phyloP scores from a whole-genome alignment of 208 protist species.

The Trichomonas vaginalis region DNA sequence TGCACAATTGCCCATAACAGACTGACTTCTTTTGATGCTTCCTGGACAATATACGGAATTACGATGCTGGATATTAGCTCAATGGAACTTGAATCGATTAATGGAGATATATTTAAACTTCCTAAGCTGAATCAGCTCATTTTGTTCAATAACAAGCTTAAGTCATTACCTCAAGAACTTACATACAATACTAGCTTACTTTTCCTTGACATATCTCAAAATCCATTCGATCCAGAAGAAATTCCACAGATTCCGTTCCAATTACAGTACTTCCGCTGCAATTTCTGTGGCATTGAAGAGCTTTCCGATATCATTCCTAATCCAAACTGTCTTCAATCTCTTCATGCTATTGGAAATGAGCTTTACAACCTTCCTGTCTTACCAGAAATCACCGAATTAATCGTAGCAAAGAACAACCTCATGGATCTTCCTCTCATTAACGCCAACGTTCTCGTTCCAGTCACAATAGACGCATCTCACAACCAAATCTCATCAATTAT shows the following conservation, averaged over 20 bases:
- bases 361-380: neutral
- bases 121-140: neutral
- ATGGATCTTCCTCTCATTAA: neutral
- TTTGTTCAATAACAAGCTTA: neutral
- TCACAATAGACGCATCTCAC: neutral
- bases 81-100: neutral
- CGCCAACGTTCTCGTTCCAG: neutral
- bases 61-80: neutral
- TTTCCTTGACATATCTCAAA: neutral
- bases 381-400: neutral
- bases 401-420: neutral
- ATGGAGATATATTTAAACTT: neutral
- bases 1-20: neutral
- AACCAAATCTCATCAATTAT: neutral
- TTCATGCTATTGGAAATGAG: neutral
- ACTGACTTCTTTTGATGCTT: neutral
- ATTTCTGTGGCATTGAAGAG: neutral
- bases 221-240: neutral
- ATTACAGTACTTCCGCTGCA: neutral
- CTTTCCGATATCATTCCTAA: neutral
- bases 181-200: neutral
- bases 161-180: neutral
- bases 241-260: neutral
- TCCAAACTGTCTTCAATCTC: neutral
- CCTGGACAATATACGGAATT: neutral